Base-by-base conservation (phyloP, 805 yeast species). In the Suhomyces sp. region DNA sequence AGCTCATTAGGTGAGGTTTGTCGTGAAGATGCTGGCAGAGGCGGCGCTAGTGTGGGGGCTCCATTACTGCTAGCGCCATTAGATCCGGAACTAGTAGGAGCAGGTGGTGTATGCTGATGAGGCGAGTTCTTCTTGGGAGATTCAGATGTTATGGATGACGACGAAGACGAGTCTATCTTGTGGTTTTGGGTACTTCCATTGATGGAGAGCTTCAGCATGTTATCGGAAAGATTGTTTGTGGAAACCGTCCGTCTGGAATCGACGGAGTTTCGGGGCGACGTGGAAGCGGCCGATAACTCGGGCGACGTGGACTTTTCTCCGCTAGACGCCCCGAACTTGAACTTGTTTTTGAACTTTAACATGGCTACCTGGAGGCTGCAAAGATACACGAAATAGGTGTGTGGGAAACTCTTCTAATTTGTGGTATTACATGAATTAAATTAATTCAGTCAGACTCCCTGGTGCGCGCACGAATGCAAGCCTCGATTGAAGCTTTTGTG, bases 311-410 rank as follows among this genome's bases (percentile, higher is more conserved):
- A 33, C 12, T 50, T 49, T 15, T 44, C 47, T 9, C 47, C 41
- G 29, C 26, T 44, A 36, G 68, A 55, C 9, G 65, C 44, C 26
- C 68, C 68, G 52, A 66, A 66, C 57, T 63, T 64, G 59, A 66
- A 66, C 56, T 64, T 66, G 58, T 65, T 66, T 47, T 66, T 66
- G 61, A 66, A 64, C 55, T 64, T 66, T 47, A 66, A 60, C 70
- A 66, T 19, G 19, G 19, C 19, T 19, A 19, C 19, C 19, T 19
- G 3, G 19, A 19, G 19, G 19, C 19, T 19, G 19, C 19, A 19
- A 19, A 19, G 3, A 19, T 19, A 19, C 19, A 19, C 19, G 19
- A 3, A 19, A 19, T 19, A 3, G 19, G 19, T 19, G 19, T 19
- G 19, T 19, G 3, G 19, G 19, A 19, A 19, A 19, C 19, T 19